Evolutionary conservation across 75 land plant genomes (phyloP), one percentile per base, ranked within the genome.

Genomic region (Gnetum montanum): DNA sequence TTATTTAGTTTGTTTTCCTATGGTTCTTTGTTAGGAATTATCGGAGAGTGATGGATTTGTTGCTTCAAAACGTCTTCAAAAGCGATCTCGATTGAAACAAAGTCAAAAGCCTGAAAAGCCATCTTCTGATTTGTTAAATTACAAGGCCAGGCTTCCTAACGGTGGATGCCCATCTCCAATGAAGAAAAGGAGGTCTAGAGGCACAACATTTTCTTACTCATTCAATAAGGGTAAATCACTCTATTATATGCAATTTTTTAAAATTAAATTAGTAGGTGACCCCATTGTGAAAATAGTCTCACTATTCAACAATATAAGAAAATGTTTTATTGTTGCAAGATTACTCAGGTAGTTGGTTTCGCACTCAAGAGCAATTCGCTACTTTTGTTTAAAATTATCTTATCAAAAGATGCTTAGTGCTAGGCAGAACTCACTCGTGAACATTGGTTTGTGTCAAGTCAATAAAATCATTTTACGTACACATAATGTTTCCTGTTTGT

Each of bases 121-220:
- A 24, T 54, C 43, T 73, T 60, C 68, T 58, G 67, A 60, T 31
- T 13, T 36, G 34, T 62, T 64, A 29, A 62, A 51, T 7, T 35
- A 60, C 26, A 64, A 43, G 20, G 54, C 78, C 10, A 38, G 60
- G 53, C 59, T 67, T 57, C 56, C 77, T 48, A 78, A 59, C 43
- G 70, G 60, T 84, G 93, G 83, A 1, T 82, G 83, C 56, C 58
- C 86, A 22, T 77, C 97, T 53, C 75, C 86, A 35, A 70, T 80
- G 43, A 88, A 92, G 65, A 84, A 79, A 64, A 83, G 58, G 60
- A 69, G 76, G 15, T 69, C 83, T 55, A 76, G 82, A 59, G 71
- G 77, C 61, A 71, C 54, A 34, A 49, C 1, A n/a, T 49, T 12
- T 27, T 49, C 7, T 4, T 12, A 30, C 26, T 26, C 27, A 3